phyloP scores from a whole-genome alignment of 2,329 filamentous ascomycete species.

The Pestalotiopsis sp. region DNA sequence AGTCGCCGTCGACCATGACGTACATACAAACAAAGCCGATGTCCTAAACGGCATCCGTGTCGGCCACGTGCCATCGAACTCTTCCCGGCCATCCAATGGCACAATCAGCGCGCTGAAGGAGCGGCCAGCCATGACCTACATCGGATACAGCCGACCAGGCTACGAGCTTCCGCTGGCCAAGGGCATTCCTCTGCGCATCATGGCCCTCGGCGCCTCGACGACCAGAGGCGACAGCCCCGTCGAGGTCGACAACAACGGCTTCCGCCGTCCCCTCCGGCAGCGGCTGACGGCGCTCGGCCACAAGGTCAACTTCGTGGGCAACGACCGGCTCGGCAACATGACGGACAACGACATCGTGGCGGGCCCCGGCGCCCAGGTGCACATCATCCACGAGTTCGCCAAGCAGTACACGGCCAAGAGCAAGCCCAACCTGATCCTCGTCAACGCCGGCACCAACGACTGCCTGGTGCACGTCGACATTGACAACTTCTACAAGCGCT shows the following conservation, averaged over 20 bases:
- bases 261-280: conserved; percentile 34
- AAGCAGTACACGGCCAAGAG: conserved; percentile 25
- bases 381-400: conserved; percentile 30
- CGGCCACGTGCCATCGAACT: conserved; percentile 5
- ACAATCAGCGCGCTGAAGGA: background rate
- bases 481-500: conserved; percentile 32
- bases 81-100: background rate
- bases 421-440: conserved; percentile 33
- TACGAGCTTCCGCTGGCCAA: conserved; percentile 30
- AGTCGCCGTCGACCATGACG: conserved; percentile 6
- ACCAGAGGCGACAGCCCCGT: conserved; percentile 32
- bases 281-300: conserved; percentile 31
- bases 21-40: background rate
- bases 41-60: conserved; percentile 7
- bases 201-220: conserved; percentile 32
- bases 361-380: conserved; percentile 30
- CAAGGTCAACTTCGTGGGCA: conserved; percentile 35
- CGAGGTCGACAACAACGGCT: conserved; percentile 32
- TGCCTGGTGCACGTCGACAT: conserved; percentile 33
- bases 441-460: conserved; percentile 37
- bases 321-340: conserved; percentile 33
- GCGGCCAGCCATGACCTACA: conserved; percentile 3
- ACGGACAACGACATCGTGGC: conserved; percentile 34
- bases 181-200: conserved; percentile 31
- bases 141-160: conserved; percentile 26